Base-by-base conservation (phyloP, 2,329 filamentous ascomycete species). In the Biscogniauxia marginata region DNA sequence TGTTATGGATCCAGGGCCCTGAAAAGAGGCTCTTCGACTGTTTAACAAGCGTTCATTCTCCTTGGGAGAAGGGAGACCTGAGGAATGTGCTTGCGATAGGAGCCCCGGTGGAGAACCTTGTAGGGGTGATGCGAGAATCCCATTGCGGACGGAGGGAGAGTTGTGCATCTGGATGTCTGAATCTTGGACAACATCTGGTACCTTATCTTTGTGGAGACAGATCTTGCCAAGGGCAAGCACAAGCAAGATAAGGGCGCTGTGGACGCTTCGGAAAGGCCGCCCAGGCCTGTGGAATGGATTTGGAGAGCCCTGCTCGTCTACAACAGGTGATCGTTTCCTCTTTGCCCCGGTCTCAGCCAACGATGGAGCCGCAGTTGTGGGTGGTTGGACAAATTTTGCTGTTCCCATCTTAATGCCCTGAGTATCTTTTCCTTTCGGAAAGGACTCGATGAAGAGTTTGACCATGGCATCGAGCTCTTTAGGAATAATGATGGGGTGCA, bases 191-290 rank as follows among this genome's bases (percentile, higher is more conserved):
- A 88, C 76, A 50, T 86, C 83, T 0, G 83, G 83, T 3, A 87
- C 77, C 60, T 75, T 77, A 0, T 79, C 77, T 46, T 77, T 79
- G 62, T 81, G 73, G 7, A 78, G 70, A 65, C 90, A 93, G 11
- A 98, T 89, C 67, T 91, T 92, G 18, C 95, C 95, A 5, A 99
- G 76, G 0, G 93, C 93, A 53, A 98, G 79, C 1, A 96, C 85
- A 3, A 93, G 79, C 2, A 97, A 80, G 1, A 97, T 84, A 43
- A 98, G 80, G 0, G 92, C 92, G 63, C 90, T 96, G 52, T 86
- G 83, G 16, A 95, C 85, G 7, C 88, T 91, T 52, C 87, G 79
- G 62, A 81, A 82, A 2, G 84, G 84, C 54, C 77, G 77, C 3
- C 78, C 77, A 6, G 75, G 73, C 63, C 79, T 81, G 46, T 65